A percentile compares a stretch with the other conserved stretches of the same genome.
Conservation (phyloP, 768 basidiomycete genomes). For the Mycena latifolia region DNA sequence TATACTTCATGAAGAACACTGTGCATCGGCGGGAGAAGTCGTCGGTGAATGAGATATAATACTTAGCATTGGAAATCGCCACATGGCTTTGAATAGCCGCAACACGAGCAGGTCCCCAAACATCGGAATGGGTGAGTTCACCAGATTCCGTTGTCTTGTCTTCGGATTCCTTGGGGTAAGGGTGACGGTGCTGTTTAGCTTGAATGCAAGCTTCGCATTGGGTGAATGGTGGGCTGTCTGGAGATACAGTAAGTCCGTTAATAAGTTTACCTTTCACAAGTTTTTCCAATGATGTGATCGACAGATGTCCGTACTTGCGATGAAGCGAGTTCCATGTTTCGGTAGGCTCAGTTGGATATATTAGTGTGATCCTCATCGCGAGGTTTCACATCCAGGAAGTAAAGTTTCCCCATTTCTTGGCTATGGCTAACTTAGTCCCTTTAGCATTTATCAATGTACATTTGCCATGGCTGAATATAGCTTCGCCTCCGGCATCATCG, state of each 20-base stretch:
- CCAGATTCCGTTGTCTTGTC: slow-evolving; percentile 6
- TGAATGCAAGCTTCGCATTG: slow-evolving; percentile 20
- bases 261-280: slow-evolving; percentile 12
- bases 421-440: slow-evolving; percentile 7
- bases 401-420: slow-evolving; percentile 1
- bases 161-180: slow-evolving; percentile 9
- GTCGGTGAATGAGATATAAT: slow-evolving; percentile 11
- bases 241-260: slow-evolving; percentile 16
- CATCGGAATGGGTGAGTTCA: slow-evolving; percentile 17
- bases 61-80: slow-evolving; percentile 12
- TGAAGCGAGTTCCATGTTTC: slow-evolving; percentile 17
- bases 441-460: slow-evolving; percentile 9
- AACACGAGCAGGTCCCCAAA: slow-evolving; percentile 16
- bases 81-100: slow-evolving; percentile 15
- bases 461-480: not conserved
- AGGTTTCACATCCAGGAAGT: slow-evolving; percentile 4
- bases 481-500: slow-evolving; percentile 15
- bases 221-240: slow-evolving; percentile 9
- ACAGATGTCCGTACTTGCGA: slow-evolving; percentile 10
- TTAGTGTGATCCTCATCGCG: slow-evolving; percentile 5
- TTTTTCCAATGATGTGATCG: slow-evolving; percentile 14
- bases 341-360: not conserved
- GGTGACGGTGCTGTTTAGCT: slow-evolving; percentile 14
- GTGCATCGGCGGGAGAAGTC: slow-evolving; percentile 10
- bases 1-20: slow-evolving; percentile 13